Evolutionary conservation across 2,329 filamentous ascomycete species (phyloP).

Genomic region (Fusarium sacchari): DNA sequence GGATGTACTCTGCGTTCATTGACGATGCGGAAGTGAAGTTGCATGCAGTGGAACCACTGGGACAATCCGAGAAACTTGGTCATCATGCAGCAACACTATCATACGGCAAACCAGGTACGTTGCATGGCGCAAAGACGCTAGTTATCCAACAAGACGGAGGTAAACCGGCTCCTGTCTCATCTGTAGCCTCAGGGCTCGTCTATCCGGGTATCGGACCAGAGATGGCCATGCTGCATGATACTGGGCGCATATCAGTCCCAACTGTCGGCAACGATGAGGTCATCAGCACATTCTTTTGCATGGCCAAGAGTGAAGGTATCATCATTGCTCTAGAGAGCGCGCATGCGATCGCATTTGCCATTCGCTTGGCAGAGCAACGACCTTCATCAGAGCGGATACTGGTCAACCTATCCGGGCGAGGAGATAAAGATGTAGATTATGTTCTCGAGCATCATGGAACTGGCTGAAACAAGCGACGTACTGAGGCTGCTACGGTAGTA

Average conservation of each 20-base stretch:
- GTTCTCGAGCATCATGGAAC: neutral
- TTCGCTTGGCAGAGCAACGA: neutral
- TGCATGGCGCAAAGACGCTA: conserved; percentile 12
- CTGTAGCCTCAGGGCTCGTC: neutral
- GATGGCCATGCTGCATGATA: conserved; percentile 6
- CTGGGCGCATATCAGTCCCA: neutral
- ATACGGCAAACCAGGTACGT: neutral
- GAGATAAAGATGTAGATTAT: conserved; percentile 14
- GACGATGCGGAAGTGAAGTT: neutral
- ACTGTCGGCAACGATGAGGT: neutral
- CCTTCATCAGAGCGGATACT: neutral
- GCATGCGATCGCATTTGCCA: conserved; percentile 4
- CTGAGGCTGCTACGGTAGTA: neutral
- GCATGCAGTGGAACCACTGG: neutral
- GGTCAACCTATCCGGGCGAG: neutral
- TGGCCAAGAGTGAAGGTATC: neutral
- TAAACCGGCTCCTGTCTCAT: neutral
- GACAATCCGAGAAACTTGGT: neutral
- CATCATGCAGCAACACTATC: conserved; percentile 11
- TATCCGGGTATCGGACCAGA: neutral
- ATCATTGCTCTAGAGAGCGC: conserved; percentile 10
- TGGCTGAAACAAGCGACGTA: neutral
- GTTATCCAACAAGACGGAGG: neutral
- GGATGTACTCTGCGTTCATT: conserved; percentile 2
- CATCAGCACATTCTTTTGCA: neutral